These are phyloP conservation scores for Eucalyptus paniculata DNA, from an alignment of 345 rosid genomes.

Conservation along the genomic window DNA sequence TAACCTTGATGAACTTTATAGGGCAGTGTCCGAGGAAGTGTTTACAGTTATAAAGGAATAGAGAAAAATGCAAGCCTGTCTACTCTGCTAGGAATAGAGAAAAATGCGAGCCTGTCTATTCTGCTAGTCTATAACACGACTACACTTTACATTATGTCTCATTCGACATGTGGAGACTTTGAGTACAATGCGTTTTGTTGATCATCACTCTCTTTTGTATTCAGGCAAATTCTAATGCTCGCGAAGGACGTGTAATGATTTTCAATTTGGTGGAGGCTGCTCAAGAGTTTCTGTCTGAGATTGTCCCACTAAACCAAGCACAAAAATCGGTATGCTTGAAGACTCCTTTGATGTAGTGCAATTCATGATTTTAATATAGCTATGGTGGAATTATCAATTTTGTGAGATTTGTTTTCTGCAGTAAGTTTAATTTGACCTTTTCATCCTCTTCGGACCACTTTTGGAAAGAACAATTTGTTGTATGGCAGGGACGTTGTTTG, in stretches of 20 bases:
- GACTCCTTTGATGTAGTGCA: background rate
- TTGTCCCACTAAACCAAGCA: slow-evolving; percentile 36
- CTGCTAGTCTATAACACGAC: background rate
- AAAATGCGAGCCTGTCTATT: background rate
- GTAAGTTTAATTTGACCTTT: background rate
- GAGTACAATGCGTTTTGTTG: background rate
- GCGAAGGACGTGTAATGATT: slow-evolving; percentile 96
- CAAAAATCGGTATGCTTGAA: slow-evolving; percentile 43
- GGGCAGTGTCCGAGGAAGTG: background rate
- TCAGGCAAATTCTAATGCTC: slow-evolving; percentile 81
- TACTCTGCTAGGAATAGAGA: background rate
- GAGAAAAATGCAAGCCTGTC: background rate
- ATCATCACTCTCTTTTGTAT: background rate
- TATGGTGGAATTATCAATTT: background rate
- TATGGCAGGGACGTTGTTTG: background rate
- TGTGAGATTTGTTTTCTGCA: background rate
- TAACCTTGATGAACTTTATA: background rate
- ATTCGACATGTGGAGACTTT: background rate
- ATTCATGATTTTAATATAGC: background rate
- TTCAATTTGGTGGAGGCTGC: slow-evolving; percentile 95
- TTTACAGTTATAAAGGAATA: background rate
- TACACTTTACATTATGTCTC: background rate
- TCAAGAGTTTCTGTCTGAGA: slow-evolving; percentile 89
- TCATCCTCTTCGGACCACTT: background rate
- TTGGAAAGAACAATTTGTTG: background rate